These are phyloP conservation scores for Inga oerstediana DNA, from an alignment of 306 rosid species.

Conservation along the genomic window DNA sequence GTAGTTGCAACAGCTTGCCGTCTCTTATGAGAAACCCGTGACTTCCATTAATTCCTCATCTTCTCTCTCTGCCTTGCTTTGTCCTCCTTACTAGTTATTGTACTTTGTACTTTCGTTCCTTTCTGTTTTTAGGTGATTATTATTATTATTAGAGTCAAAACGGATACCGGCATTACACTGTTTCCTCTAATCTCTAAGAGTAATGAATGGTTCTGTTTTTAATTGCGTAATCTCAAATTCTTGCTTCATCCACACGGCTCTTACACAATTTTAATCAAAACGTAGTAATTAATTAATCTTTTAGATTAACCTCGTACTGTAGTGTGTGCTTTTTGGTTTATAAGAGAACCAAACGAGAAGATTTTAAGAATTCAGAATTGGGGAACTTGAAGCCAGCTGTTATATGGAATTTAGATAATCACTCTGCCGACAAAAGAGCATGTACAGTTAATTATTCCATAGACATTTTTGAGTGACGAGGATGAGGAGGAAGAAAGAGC, in stretches of 20 bases:
- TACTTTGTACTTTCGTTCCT: constrained; percentile 19
- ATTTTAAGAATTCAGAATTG: neutral
- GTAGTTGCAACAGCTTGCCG: constrained; percentile 67
- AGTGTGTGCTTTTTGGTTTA: constrained; percentile 12
- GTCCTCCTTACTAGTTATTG: constrained; percentile 4
- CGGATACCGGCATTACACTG: constrained; percentile 44
- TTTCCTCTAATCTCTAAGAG: constrained; percentile 1
- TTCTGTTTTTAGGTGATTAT: neutral
- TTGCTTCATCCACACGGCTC: neutral
- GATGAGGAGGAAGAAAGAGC: neutral
- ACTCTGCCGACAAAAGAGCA: neutral
- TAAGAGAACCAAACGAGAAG: constrained; percentile 4
- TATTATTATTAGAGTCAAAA: constrained; percentile 20
- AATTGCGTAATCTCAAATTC: constrained; percentile 29
- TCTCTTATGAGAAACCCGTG: constrained; percentile 49
- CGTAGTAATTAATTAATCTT: too few relatives aligned
- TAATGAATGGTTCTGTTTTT: constrained; percentile 35
- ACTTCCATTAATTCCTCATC: neutral
- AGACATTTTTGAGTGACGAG: neutral
- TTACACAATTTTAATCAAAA: neutral
- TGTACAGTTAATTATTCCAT: neutral
- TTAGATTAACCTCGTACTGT: constrained; percentile 34
- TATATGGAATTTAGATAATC: too few relatives aligned
- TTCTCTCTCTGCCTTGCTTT: neutral
- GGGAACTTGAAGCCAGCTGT: neutral